These are phyloP conservation scores for Pestalotiopsis sp. DNA, from an alignment of 2,329 filamentous ascomycete genomes.

Conservation along the genomic window DNA sequence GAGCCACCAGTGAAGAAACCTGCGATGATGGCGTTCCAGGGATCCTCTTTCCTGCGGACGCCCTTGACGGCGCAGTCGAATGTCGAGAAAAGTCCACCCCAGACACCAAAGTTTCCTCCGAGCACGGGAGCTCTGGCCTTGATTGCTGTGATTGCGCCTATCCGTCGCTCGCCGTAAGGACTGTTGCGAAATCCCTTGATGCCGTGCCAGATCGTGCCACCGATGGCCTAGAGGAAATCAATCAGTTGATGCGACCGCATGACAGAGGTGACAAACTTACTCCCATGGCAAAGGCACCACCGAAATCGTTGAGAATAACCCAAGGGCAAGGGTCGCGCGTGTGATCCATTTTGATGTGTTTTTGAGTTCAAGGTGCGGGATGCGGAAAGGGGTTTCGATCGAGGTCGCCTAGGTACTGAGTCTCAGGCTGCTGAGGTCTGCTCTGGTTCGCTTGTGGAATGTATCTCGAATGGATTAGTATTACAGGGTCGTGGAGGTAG, in stretches of 20 bases:
- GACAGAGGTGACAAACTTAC: conserved; percentile 31
- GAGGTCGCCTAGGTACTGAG: not conserved
- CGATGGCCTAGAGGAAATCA: conserved; percentile 57
- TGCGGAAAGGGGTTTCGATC: not conserved
- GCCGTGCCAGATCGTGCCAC: conserved; percentile 90
- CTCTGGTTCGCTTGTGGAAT: not conserved
- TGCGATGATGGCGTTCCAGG: conserved; percentile 96
- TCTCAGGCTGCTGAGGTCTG: not conserved
- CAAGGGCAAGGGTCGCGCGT: conserved; percentile 94
- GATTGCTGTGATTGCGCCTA: conserved; percentile 94
- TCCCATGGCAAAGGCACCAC: conserved; percentile 95
- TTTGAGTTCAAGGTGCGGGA: not conserved
- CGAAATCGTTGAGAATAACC: conserved; percentile 96
- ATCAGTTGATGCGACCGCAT: not conserved
- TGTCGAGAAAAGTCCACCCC: conserved; percentile 93
- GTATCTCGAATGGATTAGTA: not conserved
- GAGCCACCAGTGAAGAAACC: conserved; percentile 96
- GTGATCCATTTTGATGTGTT: conserved; percentile 72
- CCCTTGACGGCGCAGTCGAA: conserved; percentile 98
- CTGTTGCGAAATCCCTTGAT: conserved; percentile 92
- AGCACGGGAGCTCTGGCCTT: conserved; percentile 96
- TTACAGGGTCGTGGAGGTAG: not conserved
- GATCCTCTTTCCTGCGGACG: conserved; percentile 92
- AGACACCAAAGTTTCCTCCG: conserved; percentile 96
- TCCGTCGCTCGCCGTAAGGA: conserved; percentile 89